Conservation (phyloP, 192 early-diverging fungal species). For the Linnemannia zychae region DNA sequence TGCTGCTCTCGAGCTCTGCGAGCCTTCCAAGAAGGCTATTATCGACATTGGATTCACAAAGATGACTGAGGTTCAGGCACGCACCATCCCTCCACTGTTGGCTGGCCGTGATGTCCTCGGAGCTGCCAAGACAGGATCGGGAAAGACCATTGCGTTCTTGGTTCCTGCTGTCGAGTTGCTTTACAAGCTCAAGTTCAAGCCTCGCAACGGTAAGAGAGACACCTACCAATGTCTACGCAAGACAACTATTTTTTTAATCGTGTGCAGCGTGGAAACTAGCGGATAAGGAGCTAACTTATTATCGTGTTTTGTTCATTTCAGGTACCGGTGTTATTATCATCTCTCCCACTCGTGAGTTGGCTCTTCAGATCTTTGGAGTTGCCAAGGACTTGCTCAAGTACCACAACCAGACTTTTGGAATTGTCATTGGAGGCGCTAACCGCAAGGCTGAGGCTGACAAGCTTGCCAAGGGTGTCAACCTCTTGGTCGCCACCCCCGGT, state of each 20-base stretch:
- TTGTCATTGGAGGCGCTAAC: constrained; percentile 99
- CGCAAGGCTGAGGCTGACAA: constrained; percentile 97
- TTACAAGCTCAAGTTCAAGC: constrained; percentile 94
- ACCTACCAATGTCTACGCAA: background rate
- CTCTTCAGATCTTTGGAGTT: constrained; percentile 98
- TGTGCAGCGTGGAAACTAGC: background rate
- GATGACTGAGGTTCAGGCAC: constrained; percentile 99
- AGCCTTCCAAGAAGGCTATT: constrained; percentile 86
- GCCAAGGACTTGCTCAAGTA: constrained; percentile 94
- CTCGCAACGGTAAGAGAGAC: constrained; percentile 82
- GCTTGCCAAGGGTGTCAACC: constrained; percentile 95
- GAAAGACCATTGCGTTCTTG: constrained; percentile 97
- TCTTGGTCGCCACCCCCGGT: constrained; percentile 96
- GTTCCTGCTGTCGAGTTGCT: constrained; percentile 95
- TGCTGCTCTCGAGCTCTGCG: constrained; percentile 80
- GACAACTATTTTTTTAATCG: background rate
- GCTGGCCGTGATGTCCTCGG: constrained; percentile 98
- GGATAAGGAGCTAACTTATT: background rate
- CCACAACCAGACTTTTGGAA: constrained; percentile 98
- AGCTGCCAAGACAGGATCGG: constrained; percentile 98
- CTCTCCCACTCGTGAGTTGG: constrained; percentile 98
- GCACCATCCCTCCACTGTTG: constrained; percentile 94
- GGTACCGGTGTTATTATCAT: constrained; percentile 96
- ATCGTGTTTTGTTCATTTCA: constrained; percentile 16
- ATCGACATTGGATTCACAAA: constrained; percentile 91